Evolutionary conservation across 768 basidiomycete genomes (phyloP), one percentile per base, ranked within the genome.

Genomic region (Pleurotus cornucopiae): DNA sequence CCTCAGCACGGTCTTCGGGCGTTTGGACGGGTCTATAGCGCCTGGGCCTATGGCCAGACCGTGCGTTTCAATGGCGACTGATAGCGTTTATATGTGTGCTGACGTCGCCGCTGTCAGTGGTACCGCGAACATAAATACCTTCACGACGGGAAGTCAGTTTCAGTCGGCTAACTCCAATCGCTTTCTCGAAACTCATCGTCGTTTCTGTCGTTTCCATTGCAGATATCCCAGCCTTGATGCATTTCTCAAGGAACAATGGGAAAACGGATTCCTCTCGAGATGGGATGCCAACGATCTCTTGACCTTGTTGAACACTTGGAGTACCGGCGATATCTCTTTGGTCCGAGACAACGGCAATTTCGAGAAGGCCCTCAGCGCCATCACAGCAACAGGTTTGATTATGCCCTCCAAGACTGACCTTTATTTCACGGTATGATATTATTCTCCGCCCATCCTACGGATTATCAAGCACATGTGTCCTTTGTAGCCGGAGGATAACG

Each of bases 321-420:
- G n/a, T 5, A 11, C 37, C 6, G 80, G 74, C 7, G 80, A 82
- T 59, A 68, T 81, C 14, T 80, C 82, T 5, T 64, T 62, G 18
- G 64, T 82, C 13, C 69, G 71, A 14, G 71, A 79, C 59, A 68
- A 67, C 0, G 77, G 76, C 13, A 69, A 80, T 60, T 70, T 80
- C 25, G 69, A 64, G 46, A 73, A 69, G 37, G 69, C 71, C 40
- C 62, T 84, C 54, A 59, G 63, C 1, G 64, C 62, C 14, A 79
- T 82, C 66, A 76, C 76, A 58, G 80, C 81, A 3, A 77, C 72
- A 56, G 81, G 80, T 2, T 60, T 84, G 43, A 76, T 83, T 46
- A 81, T 84, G 80, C 82, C 83, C 3, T 77, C 75, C 60, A 81
- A 80, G 69, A 82, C 79, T 1, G 83, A 84, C 58, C 64, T 84